phyloP scores from a whole-genome alignment of 2,329 filamentous ascomycete species.

The Coleophoma eucalyptorum region DNA sequence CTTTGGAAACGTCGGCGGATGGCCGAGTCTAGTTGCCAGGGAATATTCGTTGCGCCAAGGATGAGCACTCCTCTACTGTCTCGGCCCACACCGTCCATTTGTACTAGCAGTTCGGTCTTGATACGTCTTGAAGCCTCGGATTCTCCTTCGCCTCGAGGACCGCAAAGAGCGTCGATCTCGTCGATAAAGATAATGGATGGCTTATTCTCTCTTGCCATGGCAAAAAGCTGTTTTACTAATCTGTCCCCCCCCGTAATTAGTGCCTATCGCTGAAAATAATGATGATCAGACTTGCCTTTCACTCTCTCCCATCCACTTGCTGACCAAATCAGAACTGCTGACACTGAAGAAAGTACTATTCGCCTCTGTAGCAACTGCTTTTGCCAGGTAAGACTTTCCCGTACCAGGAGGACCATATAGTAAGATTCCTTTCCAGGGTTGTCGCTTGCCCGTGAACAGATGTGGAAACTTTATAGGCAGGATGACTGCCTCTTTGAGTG shows the following conservation, averaged over 20 bases:
- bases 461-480: constrained; percentile 98
- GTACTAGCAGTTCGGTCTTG: constrained; percentile 96
- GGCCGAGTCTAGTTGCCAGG: constrained; percentile 95
- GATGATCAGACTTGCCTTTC: constrained; percentile 63
- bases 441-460: constrained; percentile 90
- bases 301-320: constrained; percentile 99
- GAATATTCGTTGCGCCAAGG: constrained; percentile 95
- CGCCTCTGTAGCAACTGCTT: constrained; percentile 95
- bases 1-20: constrained; percentile 95
- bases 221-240: constrained; percentile 93
- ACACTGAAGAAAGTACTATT: constrained; percentile 99
- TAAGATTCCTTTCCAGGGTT: constrained; percentile 97
- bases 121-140: constrained; percentile 96
- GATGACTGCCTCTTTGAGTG: constrained; percentile 95
- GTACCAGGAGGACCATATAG: constrained; percentile 95
- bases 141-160: constrained; percentile 88
- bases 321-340: constrained; percentile 93
- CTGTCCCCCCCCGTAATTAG: neutral
- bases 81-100: constrained; percentile 98
- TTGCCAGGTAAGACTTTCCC: constrained; percentile 95
- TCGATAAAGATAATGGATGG: constrained; percentile 99
- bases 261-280: no score
- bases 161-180: constrained; percentile 94
- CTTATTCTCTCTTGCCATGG: constrained; percentile 96
- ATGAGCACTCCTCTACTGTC: constrained; percentile 93